Base-by-base conservation (phyloP, 2,329 filamentous ascomycete genomes). In the Dothistroma septosporum region DNA sequence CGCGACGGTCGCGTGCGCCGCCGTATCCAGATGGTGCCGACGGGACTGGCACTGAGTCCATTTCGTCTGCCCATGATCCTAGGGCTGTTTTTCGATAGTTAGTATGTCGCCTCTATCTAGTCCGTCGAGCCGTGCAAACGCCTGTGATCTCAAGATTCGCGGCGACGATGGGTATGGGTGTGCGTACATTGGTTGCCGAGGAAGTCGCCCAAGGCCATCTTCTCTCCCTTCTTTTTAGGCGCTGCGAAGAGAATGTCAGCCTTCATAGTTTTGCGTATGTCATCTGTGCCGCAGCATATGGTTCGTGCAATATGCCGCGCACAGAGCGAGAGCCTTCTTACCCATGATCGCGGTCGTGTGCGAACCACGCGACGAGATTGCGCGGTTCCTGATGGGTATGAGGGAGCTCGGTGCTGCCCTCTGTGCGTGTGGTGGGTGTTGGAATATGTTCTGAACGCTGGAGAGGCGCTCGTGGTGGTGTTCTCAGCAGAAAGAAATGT, bases 41-140 rank as follows among this genome's bases (percentile, higher is more conserved):
- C 21, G 73, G 73, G 47, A 76, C 62, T 31, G 74, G 74, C 66
- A 72, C 69, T 57, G 69, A 66, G 79, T 99, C 94, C 81, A 99
- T 96, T 77, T 99, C 94, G 80, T 99, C 95, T 72, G 94, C 94
- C 94, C 94, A 99, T 70, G 94, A 97, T 75, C 93, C 92, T 74
- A 88, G 83, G 72, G 84, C 87, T 89, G 73, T 62, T 60, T 65
- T 75, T 73, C n/a, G 55, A 62, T 60, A 61, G 56, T 66, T 52
- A 65, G 68, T 62, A 63, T 55, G 31, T 46, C 37, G 19, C 14
- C 55, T 44, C 44, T 58, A 49, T 35, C 44, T 12, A n/a, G 35
- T 16, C 4, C 14, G 4, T 6, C 41, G 4, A 5, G 41, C 41
- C 41, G 8, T 44, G 41, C 41, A n/a, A 44, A 44, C 41, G 41